Evolutionary conservation across 345 rosid genomes (phyloP).

Genomic region (Eucalyptus cloeziana): DNA sequence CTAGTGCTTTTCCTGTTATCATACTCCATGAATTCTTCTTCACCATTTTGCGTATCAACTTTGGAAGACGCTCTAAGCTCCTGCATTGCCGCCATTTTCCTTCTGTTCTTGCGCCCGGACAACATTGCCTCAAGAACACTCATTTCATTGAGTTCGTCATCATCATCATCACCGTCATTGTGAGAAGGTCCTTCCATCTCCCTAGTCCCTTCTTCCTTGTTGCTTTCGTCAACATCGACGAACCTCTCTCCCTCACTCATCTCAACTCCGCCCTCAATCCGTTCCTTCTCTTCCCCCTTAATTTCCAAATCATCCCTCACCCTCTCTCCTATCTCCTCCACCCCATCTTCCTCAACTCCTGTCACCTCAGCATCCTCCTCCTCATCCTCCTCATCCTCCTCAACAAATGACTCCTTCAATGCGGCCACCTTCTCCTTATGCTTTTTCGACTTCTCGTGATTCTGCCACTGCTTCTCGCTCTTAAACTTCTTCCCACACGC

Average conservation of each 20-base stretch:
- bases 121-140: conserved; percentile 67
- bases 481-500: conserved; percentile 87
- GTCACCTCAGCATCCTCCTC: background rate
- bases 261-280: conserved; percentile 4
- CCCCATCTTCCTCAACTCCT: conserved; percentile 5
- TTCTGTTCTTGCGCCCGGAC: conserved; percentile 32
- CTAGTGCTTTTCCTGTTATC: conserved; percentile 37
- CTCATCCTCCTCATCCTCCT: conserved; percentile 25
- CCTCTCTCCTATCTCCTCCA: conserved; percentile 30
- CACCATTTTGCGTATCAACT: conserved; percentile 15
- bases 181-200: background rate
- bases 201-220: background rate
- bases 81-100: conserved; percentile 10
- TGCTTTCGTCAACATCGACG: background rate
- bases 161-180: conserved; percentile 13
- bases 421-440: conserved; percentile 85
- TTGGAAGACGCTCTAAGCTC: conserved; percentile 4
- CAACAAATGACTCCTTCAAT: conserved; percentile 48
- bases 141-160: conserved; percentile 31
- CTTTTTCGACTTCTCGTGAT: conserved; percentile 96
- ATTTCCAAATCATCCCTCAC: conserved; percentile 27
- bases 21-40: conserved; percentile 24
- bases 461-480: conserved; percentile 94
- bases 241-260: background rate
- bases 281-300: conserved; percentile 3